Base-by-base conservation (phyloP, 2,329 filamentous ascomycete species). In the Cordyceps cateniannulata region DNA sequence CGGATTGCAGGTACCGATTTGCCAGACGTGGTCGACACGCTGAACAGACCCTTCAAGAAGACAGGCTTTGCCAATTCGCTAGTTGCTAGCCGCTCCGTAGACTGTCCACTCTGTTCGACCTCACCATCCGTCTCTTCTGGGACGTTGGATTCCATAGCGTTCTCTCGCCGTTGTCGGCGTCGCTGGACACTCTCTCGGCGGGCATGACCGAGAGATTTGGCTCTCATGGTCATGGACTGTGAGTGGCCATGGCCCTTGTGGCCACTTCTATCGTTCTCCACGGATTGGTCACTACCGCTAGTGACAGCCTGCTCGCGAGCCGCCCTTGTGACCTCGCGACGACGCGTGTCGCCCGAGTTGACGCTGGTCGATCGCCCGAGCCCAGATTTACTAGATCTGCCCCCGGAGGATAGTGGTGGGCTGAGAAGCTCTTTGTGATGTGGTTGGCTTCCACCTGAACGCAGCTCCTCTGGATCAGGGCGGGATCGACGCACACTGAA, bases 11-110 rank as follows among this genome's bases (percentile, higher is more conserved):
- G 80, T 12, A 98, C 84, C 1, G 93, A 91, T 71, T 96, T 96
- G 70, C 88, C 95, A 62, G 92, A 97, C 7, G 95, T 99, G 0
- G 95, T 99, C 4, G 91, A 96, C 59, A 98, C 95, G 69, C 93
- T 98, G 77, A 99, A 98, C 20, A 99, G 81, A 5, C 95, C 95
- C 75, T 98, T 99, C 61, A 99, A 83, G 72, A 89, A 98, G 3
- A 98, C 95, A 0, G 95, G 95, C 72, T 96, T 97, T 58, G 93
- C 87, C 63, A 93, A 84, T 66, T 96, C 91, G 5, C 89, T 86
- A 66, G 84, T 86, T 63, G 85, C 82, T 10, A 87, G 73, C 25
- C 83, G 77, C 45, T 88, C 85, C 2, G 81, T 84, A 9, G 85
- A 87, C 29, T 81, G 73, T 3, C 83, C 83, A 62, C 83, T 86